A percentile compares a stretch with the other conserved stretches of the same genome.
Conservation (phyloP, 805 yeast species). For the Pichia deserticola region DNA sequence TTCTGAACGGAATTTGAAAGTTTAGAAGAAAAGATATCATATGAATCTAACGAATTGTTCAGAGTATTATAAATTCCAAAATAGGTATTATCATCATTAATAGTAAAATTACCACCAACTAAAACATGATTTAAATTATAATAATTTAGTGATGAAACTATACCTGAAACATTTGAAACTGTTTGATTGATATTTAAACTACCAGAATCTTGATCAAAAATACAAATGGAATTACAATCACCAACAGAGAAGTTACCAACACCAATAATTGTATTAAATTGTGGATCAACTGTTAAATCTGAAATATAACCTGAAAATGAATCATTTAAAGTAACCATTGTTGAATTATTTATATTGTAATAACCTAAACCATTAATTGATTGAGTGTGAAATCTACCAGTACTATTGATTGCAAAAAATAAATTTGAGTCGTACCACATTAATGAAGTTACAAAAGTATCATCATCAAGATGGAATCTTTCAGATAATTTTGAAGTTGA, state of each 20-base stretch:
- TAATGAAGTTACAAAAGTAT: constrained; percentile 20
- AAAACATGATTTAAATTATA: constrained; percentile 31
- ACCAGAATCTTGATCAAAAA: constrained; percentile 41
- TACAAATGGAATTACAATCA: constrained; percentile 56
- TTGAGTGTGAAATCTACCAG: constrained; percentile 18
- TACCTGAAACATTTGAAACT: constrained; percentile 51
- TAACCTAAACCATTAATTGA: constrained; percentile 40
- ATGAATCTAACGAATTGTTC: constrained; percentile 22
- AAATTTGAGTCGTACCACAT: constrained; percentile 33
- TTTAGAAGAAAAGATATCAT: constrained; percentile 17
- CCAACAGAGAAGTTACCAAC: constrained; percentile 59
- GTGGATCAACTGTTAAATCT: constrained; percentile 34
- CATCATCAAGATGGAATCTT: constrained; percentile 15
- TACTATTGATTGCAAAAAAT: constrained; percentile 40
- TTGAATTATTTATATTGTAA: constrained; percentile 39
- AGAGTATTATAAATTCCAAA: constrained; percentile 51
- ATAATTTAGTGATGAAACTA: constrained; percentile 47
- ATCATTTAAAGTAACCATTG: constrained; percentile 34
- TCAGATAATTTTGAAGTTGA: not conserved
- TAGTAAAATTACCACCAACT: constrained; percentile 45
- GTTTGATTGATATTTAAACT: constrained; percentile 28
- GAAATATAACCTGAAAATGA: constrained; percentile 32
- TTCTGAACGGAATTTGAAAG: constrained; percentile 28
- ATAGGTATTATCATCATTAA: constrained; percentile 26
- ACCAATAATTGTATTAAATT: constrained; percentile 43